phyloP scores from a whole-genome alignment of 176 grass and related monocot genomes.

The Zizania latifolia region DNA sequence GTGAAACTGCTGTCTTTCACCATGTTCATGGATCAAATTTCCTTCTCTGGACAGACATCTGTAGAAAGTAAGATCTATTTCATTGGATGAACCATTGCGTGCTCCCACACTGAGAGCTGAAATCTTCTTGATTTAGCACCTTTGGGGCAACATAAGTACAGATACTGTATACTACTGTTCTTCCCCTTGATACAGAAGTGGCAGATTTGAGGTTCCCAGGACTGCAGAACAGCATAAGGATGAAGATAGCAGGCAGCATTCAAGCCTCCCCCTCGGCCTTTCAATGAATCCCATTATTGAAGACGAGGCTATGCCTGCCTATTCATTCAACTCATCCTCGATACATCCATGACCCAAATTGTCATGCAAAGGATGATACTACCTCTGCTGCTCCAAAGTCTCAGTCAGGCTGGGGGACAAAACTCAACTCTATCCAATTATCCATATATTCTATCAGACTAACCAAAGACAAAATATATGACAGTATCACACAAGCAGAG shows the following conservation, averaged over 20 bases:
- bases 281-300: neutral
- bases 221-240: neutral
- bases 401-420: neutral
- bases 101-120: neutral
- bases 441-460: neutral
- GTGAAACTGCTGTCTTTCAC: neutral
- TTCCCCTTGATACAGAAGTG: neutral
- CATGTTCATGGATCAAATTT: neutral
- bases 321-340: constrained; percentile 9
- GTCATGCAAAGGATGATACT: neutral
- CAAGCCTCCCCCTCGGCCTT: neutral
- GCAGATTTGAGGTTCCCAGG: neutral
- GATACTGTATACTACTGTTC: neutral
- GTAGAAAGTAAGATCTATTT: neutral
- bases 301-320: neutral
- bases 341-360: neutral
- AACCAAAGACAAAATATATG: neutral
- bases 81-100: neutral
- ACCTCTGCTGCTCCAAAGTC: neutral
- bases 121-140: neutral
- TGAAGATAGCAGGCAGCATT: neutral
- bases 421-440: neutral
- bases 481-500: neutral
- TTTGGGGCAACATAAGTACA: neutral
- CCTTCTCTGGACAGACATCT: neutral